Evolutionary conservation across 2,329 filamentous ascomycete species (phyloP).

Genomic region (Dryadomyces quercivorus): DNA sequence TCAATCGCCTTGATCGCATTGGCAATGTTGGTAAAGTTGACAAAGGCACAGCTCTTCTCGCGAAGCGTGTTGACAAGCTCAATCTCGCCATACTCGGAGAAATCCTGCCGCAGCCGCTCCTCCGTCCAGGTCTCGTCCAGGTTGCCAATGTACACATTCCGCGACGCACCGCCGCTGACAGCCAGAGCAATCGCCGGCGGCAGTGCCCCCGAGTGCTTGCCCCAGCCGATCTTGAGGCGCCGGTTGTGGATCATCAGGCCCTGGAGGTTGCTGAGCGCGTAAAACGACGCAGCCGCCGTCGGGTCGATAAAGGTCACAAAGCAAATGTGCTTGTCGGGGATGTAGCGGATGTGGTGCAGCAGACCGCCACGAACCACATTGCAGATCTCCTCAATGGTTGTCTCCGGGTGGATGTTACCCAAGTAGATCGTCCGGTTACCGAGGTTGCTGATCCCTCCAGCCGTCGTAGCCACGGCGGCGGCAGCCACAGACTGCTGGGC

Average conservation of each 20-base stretch:
- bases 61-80: constrained; percentile 92
- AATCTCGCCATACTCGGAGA: constrained; percentile 94
- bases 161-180: constrained; percentile 91
- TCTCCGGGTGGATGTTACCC: constrained; percentile 97
- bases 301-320: constrained; percentile 99
- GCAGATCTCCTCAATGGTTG: constrained; percentile 98
- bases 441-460: constrained; percentile 92
- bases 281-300: constrained; percentile 94
- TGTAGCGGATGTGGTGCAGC: constrained; percentile 96
- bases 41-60: constrained; percentile 98
- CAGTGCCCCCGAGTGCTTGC: constrained; percentile 93
- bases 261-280: constrained; percentile 92
- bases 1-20: constrained; percentile 99
- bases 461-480: constrained; percentile 89
- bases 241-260: constrained; percentile 99
- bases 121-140: constrained; percentile 96
- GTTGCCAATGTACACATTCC: constrained; percentile 97
- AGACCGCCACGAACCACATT: constrained; percentile 94
- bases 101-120: constrained; percentile 89
- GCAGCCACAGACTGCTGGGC: constrained; percentile 97
- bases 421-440: constrained; percentile 97
- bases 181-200: constrained; percentile 92
- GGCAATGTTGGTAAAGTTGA: constrained; percentile 99
- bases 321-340: constrained; percentile 99
- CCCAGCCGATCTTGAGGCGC: constrained; percentile 96